phyloP scores from a whole-genome alignment of 2,329 filamentous ascomycete genomes.

The Trichophyton equinum region DNA sequence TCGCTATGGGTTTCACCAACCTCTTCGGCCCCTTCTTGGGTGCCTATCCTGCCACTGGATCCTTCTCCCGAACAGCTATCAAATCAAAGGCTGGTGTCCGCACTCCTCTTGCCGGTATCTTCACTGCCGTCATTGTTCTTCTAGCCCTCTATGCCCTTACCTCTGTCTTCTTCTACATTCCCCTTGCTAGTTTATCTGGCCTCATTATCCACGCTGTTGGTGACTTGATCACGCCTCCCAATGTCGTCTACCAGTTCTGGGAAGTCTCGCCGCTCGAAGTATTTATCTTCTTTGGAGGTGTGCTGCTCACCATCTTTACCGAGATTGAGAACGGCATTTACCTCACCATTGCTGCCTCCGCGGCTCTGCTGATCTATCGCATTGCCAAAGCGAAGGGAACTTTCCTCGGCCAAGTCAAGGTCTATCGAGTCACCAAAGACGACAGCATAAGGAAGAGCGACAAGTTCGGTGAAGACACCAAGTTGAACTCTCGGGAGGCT shows the following conservation, averaged over 20 bases:
- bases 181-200: constrained; percentile 50
- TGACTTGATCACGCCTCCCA: constrained; percentile 47
- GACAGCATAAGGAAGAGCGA: constrained; percentile 3
- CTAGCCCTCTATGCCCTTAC: constrained; percentile 50
- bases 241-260: constrained; percentile 52
- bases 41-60: constrained; percentile 52
- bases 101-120: constrained; percentile 47
- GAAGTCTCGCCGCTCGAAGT: constrained; percentile 48
- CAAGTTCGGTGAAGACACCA: constrained; percentile 11
- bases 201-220: constrained; percentile 56
- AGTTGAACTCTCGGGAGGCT: constrained; percentile 24
- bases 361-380: constrained; percentile 34
- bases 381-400: constrained; percentile 37
- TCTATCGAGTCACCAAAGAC: constrained; percentile 14
- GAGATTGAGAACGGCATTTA: constrained; percentile 43
- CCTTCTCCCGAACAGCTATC: constrained; percentile 55
- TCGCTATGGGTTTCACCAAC: constrained; percentile 50
- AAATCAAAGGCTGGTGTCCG: constrained; percentile 53
- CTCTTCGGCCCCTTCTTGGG: constrained; percentile 54
- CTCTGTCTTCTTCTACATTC: constrained; percentile 54
- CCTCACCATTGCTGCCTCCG: constrained; percentile 35
- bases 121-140: constrained; percentile 50
- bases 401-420: constrained; percentile 31
- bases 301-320: constrained; percentile 45
- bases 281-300: constrained; percentile 43